Evolutionary conservation across 768 basidiomycete genomes (phyloP), one percentile per base, ranked within the genome.

Genomic region (Agrocybe praecox): DNA sequence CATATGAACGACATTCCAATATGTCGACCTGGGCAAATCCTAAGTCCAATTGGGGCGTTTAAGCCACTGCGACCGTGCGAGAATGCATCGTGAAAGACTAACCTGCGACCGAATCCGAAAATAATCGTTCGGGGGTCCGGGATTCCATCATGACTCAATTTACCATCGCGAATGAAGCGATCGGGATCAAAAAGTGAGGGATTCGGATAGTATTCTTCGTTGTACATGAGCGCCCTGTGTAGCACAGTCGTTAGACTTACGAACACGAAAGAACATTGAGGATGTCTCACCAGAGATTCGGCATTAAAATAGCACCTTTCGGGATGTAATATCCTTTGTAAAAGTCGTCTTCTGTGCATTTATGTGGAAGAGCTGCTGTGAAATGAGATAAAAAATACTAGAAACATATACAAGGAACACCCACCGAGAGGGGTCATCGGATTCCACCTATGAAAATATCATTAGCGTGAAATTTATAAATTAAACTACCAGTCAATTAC

Each of bases 271-370:
- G 11, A 17, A 34, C 22, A 34, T 42, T 22, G 26, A 46, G 29
- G 24, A 0, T 44, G 8, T 6, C 15, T 10, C 51, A 72, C 76
- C 75, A 77, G 22, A 67, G 57, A 51, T 77, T 76, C 1, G 59
- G 68, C 21, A 76, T 65, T 17, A 77, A 68, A 1, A 74, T 57
- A 0, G 75, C 66, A 12, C 70, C 78, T 57, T 78, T 75, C 0
- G 80, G 81, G 40, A 83, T 79, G 36, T 67, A 68, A 55, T 76
- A 74, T 1, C 77, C 80, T 2, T 75, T 71, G 54, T 79, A 83
- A 2, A 72, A 62, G 56, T 83, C 81, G 44, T 83, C 79, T 55
- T 72, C 67, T 8, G 63, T 69, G 14, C 62, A 52, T 34, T 60
- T 53, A 43, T 77, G 75, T 2, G 76, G 72, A 6, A 74, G 63